Base-by-base conservation (phyloP, 352 stramenopile genomes). In the Phytopythium kandeliae region DNA sequence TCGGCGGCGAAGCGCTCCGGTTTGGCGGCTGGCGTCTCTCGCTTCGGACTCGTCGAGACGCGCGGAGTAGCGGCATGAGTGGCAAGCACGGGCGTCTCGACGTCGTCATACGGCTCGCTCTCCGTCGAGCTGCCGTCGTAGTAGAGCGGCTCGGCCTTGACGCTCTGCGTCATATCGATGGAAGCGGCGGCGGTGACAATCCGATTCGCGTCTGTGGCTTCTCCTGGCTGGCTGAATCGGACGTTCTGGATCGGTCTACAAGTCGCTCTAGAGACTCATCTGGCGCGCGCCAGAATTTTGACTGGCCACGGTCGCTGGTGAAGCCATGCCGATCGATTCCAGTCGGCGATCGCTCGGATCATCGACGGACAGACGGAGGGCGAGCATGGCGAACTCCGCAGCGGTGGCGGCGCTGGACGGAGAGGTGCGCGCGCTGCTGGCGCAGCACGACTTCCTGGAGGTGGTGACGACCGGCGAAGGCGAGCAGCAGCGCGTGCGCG, bases 391-490 rank as follows among this genome's bases (percentile, higher is more conserved):
- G 33, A 22, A 7, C 11, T 4, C 31, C 15, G 24, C 25, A 24
- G 15, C 51, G 41, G 48, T 48, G 16, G 25, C 53, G 28, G 41
- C 16, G 15, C 43, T 84, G 35, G 72, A 81, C 51, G 50, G 56
- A 0, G 56, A 51, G 7, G 66, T 84, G 57, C 60, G 74, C 50
- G 50, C 65, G 50, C 62, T 89, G 31, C 57, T 89, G 26, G 45
- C 22, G 28, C 45, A 73, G 34, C 60, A 89, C 53, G 60, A 74
- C 44, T 84, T 77, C 61, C 54, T 89, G 48, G 70, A 85, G 58
- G 26, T 76, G 3, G 57, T 85, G 26, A 67, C 79, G 58, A 60
- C 52, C 0, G 72, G 63, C 26, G 68, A 85, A 15, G 66, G 64
- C 17, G 72, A 79, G 3, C 31, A 58, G 16, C 74, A 72, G 54